phyloP scores from a whole-genome alignment of 176 grass and related monocot genomes.

The Ananas comosus region DNA sequence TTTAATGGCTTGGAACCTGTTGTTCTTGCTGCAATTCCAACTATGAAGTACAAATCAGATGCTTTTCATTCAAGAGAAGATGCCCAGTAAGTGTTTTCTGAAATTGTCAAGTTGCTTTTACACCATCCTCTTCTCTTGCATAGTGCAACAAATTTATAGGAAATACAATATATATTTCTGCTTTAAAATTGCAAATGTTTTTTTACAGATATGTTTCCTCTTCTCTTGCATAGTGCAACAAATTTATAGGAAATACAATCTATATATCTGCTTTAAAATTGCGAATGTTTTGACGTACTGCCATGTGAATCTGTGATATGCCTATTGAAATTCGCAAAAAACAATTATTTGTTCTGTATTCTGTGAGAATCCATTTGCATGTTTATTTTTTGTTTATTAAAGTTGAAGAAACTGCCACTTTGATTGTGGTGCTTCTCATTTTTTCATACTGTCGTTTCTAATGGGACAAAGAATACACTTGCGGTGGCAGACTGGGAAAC shows the following conservation, averaged over 20 bases:
- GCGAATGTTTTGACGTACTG: neutral
- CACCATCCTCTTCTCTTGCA: neutral
- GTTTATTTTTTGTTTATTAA: too few relatives aligned
- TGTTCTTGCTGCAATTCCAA: constrained; percentile 68
- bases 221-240: neutral
- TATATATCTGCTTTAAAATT: neutral
- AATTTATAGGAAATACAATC: neutral
- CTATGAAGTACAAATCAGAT: constrained; percentile 51
- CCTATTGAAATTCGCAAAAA: neutral
- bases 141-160: neutral
- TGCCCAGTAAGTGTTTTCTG: constrained; percentile 65
- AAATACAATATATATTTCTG: neutral
- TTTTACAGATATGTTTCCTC: neutral
- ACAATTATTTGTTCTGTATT: too few relatives aligned
- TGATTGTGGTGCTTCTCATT: too few relatives aligned
- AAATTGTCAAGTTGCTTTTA: neutral
- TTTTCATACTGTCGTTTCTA: too few relatives aligned
- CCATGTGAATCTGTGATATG: neutral
- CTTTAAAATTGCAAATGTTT: neutral
- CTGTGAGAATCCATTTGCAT: too few relatives aligned
- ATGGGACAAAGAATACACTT: too few relatives aligned
- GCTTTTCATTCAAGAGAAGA: constrained; percentile 69
- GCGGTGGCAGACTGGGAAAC: too few relatives aligned
- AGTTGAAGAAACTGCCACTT: too few relatives aligned
- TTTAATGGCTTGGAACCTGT: constrained; percentile 74